Base-by-base conservation (phyloP, 2,329 filamentous ascomycete genomes). In the Pezicula neosporulosa region DNA sequence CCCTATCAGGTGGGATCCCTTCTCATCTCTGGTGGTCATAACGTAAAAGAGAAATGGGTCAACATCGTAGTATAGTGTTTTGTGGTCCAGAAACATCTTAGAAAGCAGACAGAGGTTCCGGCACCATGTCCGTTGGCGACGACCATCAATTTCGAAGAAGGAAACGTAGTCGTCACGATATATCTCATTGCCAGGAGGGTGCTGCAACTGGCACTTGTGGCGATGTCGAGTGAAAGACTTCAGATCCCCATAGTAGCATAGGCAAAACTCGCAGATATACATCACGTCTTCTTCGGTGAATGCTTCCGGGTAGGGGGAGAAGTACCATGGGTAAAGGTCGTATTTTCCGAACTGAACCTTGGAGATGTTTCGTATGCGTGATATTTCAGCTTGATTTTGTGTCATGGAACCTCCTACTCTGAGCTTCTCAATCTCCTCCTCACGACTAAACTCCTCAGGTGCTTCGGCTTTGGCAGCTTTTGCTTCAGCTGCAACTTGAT, bases 31-130 rank as follows among this genome's bases (percentile, higher is more conserved):
- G 38, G 86, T 87, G 24, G 90, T 90, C 93, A 99, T 97, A 69
- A 96, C 93, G 71, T 99, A 99, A 75, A 99, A 99, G 35, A 99
- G 74, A 67, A 99, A 99, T 0, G 94, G 94, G 58, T 99, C 94
- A n/a, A 99, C 94, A 63, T 99, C 94, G 73, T 99, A 99, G 75
- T 97, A 99, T 7, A 99, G 83, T 5, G 94, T 97, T 71, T 99
- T 99, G 69, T 97, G 95, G 59, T 96, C 94, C 36, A 99, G 79
- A 67, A 99, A 99, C 72, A 97, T 89, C 66, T 99, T 99, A 19
- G 88, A 94, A 15, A 99, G 77, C 9, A 99, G 76, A 69, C 94
- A 99, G 5, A 99, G 79, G 61, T 99, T 99, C 48, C 95, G 88
- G 65, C 94, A 99, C 85, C 94, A 99, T 1, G 93, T 96, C 4